Evolutionary conservation across 176 grass and related monocot species (phyloP).

Genomic region (Rhynchospora breviuscula): DNA sequence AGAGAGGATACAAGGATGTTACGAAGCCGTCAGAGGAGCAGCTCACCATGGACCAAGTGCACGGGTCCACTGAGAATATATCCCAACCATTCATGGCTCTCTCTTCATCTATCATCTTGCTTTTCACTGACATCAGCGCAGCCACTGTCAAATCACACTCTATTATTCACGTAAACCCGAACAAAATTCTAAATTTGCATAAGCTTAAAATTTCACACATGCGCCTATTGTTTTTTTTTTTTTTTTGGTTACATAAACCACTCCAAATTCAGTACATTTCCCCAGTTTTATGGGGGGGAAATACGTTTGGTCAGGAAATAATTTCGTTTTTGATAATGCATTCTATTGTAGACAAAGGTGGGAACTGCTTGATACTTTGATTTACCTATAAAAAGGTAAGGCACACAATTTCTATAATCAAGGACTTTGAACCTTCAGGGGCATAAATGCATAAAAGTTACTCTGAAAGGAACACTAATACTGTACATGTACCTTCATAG

Average conservation of each 20-base stretch:
- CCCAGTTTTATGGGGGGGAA: neutral
- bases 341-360: neutral
- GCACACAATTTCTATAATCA: neutral
- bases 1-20: slow-evolving; percentile 56
- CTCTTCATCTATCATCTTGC: slow-evolving; percentile 76
- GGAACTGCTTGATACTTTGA: neutral
- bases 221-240: neutral
- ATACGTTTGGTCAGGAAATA: neutral
- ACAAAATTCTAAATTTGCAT: neutral
- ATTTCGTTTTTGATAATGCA: neutral
- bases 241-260: neutral
- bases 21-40: slow-evolving; percentile 84
- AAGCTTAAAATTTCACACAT: neutral
- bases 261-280: neutral
- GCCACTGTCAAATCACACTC: slow-evolving; percentile 53
- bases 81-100: slow-evolving; percentile 72
- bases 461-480: neutral
- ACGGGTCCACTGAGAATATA: slow-evolving; percentile 96
- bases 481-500: slow-evolving; percentile 58
- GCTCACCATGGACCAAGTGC: slow-evolving; percentile 95
- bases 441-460: neutral
- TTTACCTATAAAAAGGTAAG: neutral
- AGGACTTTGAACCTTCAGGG: neutral
- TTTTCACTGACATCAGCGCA: slow-evolving; percentile 89
- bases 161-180: neutral